phyloP scores from a whole-genome alignment of 1,284 basidiomycete species.

The Psilocybe mexicana region DNA sequence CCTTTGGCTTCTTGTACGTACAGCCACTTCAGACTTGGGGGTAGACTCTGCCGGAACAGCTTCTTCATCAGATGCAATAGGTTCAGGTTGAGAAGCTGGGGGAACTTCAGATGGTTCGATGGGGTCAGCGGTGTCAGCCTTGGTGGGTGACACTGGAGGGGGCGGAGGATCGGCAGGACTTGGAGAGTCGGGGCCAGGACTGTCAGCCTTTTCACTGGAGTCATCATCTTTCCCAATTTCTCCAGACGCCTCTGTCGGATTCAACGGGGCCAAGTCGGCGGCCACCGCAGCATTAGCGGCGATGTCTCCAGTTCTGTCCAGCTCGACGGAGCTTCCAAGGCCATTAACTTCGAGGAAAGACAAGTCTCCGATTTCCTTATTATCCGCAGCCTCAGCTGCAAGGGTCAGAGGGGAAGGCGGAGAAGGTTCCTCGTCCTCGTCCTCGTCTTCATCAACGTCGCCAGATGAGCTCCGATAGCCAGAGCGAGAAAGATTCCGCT shows the following conservation, averaged over 20 bases:
- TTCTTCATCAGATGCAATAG: conserved; percentile 22
- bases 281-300: conserved; percentile 34
- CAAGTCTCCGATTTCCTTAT: conserved; percentile 10
- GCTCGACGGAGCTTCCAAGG: conserved; percentile 31
- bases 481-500: conserved; percentile 10
- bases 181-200: background rate
- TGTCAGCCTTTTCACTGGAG: conserved; percentile 13
- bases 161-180: background rate
- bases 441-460: conserved; percentile 28
- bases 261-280: conserved; percentile 30
- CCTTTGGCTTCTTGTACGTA: conserved; percentile 21
- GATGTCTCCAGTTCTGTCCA: conserved; percentile 32
- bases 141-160: background rate
- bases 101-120: conserved; percentile 26
- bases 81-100: conserved; percentile 17
- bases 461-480: conserved; percentile 26
- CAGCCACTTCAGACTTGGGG: conserved; percentile 18
- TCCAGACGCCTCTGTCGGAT: conserved; percentile 5
- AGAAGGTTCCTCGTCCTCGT: conserved; percentile 18
- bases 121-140: conserved; percentile 20
- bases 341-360: conserved; percentile 32
- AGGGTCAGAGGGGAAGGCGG: background rate
- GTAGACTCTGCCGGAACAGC: conserved; percentile 20
- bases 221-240: background rate
- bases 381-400: background rate